Evolutionary conservation across 441 rosid species (phyloP).

Genomic region (Mallotus japonicus): DNA sequence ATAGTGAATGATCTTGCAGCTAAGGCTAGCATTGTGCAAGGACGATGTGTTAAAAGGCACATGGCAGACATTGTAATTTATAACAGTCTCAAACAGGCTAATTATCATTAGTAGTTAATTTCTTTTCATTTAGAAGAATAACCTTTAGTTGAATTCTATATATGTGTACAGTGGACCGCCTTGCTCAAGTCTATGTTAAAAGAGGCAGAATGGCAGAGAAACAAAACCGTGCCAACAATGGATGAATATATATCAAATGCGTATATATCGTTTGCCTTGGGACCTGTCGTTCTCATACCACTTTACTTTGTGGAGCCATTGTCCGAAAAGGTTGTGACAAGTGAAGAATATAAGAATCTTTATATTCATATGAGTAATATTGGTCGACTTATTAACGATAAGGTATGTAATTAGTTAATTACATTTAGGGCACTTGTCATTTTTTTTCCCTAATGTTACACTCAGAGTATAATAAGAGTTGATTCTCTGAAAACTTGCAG

Average conservation of each 20-base stretch:
- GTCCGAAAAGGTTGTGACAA: neutral
- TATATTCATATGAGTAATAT: neutral
- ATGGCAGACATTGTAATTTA: neutral
- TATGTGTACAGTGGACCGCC: neutral
- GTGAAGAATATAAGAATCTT: neutral
- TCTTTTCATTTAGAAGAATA: neutral
- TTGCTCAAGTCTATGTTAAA: neutral
- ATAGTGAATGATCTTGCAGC: constrained; percentile 7
- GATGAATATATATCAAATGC: neutral
- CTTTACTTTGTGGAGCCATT: neutral
- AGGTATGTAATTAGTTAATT: no score
- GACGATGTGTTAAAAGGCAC: neutral
- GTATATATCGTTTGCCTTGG: neutral
- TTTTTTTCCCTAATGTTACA: no score
- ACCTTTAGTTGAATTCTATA: no score
- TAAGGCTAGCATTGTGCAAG: neutral
- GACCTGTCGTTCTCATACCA: neutral
- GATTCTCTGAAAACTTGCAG: neutral
- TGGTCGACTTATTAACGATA: neutral
- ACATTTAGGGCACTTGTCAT: no score
- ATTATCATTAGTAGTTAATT: no score
- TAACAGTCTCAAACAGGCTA: no score
- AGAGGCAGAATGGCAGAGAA: neutral
- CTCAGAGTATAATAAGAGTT: no score
- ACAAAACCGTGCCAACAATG: neutral